phyloP scores from a whole-genome alignment of 148 eudicot genomes.

The Selenicereus undatus region DNA sequence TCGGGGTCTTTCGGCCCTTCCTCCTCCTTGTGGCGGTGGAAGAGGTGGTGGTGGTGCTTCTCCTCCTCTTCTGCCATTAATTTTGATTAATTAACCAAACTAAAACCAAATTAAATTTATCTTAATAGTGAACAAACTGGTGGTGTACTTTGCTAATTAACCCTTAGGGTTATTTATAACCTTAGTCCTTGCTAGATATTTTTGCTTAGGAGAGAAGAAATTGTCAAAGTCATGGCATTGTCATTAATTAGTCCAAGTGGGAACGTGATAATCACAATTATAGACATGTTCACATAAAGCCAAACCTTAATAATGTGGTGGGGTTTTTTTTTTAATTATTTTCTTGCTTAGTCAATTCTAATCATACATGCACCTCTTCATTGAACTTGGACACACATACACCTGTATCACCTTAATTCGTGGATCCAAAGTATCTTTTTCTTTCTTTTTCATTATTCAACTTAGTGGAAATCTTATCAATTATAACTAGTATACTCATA shows the following conservation, averaged over 20 bases:
- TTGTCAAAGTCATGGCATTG: neutral
- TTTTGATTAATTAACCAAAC: too few relatives aligned
- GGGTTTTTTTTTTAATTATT: neutral
- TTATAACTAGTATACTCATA: neutral
- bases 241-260: neutral
- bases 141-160: neutral
- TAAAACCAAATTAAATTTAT: neutral
- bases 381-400: neutral
- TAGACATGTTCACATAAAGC: neutral
- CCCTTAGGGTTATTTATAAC: slow-evolving; percentile 13
- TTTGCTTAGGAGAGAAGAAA: neutral
- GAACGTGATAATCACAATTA: neutral
- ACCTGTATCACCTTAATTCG: neutral
- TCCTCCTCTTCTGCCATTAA: neutral
- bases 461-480: neutral
- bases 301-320: neutral
- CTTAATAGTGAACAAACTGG: neutral
- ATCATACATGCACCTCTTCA: neutral
- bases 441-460: neutral
- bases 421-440: neutral
- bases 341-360: neutral
- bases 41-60: slow-evolving; percentile 5
- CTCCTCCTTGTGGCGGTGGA: slow-evolving; percentile 23
- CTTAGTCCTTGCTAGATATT: neutral
- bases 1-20: slow-evolving; percentile 22